phyloP scores from a whole-genome alignment of 805 yeast species.

The Schwanniomyces pseudopolymorphus region DNA sequence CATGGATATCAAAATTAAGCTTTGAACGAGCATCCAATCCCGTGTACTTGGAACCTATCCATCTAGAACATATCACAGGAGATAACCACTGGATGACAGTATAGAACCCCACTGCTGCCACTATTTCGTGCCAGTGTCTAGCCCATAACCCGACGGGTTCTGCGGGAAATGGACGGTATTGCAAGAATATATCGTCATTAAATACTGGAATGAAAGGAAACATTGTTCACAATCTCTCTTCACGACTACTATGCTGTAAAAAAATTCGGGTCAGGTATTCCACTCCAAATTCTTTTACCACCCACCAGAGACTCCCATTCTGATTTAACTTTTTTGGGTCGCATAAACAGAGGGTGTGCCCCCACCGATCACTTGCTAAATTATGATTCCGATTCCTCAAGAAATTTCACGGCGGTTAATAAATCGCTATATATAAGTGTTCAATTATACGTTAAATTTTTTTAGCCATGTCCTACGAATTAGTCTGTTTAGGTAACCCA shows the following conservation, averaged over 20 bases:
- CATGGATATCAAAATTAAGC: constrained; percentile 84
- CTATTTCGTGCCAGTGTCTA: constrained; percentile 77
- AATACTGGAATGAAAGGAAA: constrained; percentile 19
- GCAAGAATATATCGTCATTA: constrained; percentile 42
- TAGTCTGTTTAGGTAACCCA: constrained; percentile 91
- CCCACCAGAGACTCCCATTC: no score
- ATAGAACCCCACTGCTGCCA: constrained; percentile 61
- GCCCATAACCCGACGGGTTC: constrained; percentile 41
- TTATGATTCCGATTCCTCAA: background rate
- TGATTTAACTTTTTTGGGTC: background rate
- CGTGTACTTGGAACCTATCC: constrained; percentile 59
- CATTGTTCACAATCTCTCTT: background rate
- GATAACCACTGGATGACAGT: constrained; percentile 51
- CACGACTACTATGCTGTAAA: no score
- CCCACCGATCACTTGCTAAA: background rate
- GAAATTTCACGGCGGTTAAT: background rate
- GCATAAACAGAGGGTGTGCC: background rate
- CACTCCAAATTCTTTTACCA: no score
- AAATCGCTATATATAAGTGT: background rate
- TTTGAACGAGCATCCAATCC: constrained; percentile 44
- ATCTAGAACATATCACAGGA: constrained; percentile 45
- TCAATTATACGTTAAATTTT: background rate
- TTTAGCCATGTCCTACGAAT: constrained; percentile 53
- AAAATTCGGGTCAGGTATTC: no score
- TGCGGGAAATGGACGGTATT: constrained; percentile 47